Evolutionary conservation across 1,139 yeast genomes (phyloP), one percentile per base, ranked within the genome.

Genomic region (Candida frijolesensis): DNA sequence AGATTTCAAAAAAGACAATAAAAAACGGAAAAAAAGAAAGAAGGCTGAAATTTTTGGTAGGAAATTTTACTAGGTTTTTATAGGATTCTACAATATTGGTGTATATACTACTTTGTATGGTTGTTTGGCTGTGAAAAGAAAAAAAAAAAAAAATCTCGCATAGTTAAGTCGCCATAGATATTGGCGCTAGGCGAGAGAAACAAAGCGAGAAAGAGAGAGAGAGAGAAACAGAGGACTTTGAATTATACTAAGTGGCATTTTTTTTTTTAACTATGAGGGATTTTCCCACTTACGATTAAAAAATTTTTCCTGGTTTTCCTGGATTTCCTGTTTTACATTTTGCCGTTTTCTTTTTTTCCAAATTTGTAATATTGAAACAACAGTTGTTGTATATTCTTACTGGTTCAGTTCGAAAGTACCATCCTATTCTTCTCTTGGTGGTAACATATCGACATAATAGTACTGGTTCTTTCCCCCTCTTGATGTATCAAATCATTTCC

Each of bases 91-190:
- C 14, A 30, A n/a, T 30, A 8, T 30, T 3, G 3, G 14, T 30
- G 14, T 30, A 30, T n/a, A 32, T 32, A 32, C 35, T 2, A 2
- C 14, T 18, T 15, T 37, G 14, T 18, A 19, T 9, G 22, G 22
- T 19, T 19, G 22, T 37, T 37, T 37, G 40, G 40, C 40, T 37
- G 40, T 37, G 42, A 38, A 38, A 37, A 37, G 19, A 38, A 38
- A 38, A 38, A 19, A 19, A 38, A 38, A 38, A 38, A 19, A 19
- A 19, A 19, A 38, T 38, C 42, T 15, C 42, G 22, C 42, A 38
- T 22, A 38, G 30, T 22, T 37, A 16, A 15, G 5, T n/a, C 22
- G 39, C 35, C 35, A 32, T n/a, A 32, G 9, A 32, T n/a, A 32
- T 32, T 32, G 6, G 7, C 15, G n/a, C 4, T 25, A 25, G 8